These are phyloP conservation scores for Trametes maxima DNA, from an alignment of 768 basidiomycete species.

Conservation along the genomic window DNA sequence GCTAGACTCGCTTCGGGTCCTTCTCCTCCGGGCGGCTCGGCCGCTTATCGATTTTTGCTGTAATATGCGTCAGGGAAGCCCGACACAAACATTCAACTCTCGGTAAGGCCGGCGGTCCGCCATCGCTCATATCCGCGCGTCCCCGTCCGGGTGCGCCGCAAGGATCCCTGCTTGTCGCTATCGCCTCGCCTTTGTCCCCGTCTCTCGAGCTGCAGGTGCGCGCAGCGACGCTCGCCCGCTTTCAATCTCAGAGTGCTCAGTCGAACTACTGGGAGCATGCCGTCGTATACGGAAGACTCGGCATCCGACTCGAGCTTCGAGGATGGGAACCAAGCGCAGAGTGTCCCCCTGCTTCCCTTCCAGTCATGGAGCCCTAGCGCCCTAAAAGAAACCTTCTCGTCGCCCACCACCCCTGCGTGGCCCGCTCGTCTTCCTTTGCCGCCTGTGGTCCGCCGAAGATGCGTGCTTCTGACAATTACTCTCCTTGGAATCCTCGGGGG, in stretches of 20 bases:
- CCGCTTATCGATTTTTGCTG: no score
- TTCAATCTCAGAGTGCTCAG: not conserved
- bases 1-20: not conserved
- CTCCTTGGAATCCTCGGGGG: not conserved
- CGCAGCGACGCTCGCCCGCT: not conserved
- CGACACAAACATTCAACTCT: not conserved
- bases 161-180: no score
- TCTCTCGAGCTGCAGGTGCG: no score
- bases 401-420: not conserved
- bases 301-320: conserved; percentile 9
- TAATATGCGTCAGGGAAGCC: not conserved
- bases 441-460: not conserved
- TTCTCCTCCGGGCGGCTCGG: not conserved
- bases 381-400: conserved; percentile 10
- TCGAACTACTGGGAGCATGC: not conserved
- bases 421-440: not conserved
- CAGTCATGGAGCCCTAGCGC: conserved; percentile 8
- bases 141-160: no score
- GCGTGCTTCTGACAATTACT: not conserved
- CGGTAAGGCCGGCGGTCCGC: no score
- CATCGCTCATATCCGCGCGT: no score
- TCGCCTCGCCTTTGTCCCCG: no score
- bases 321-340: not conserved
- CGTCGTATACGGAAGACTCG: not conserved
- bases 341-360: conserved; percentile 4